Base-by-base conservation (phyloP, 1,284 basidiomycete genomes). In the Vanrija sp. region DNA sequence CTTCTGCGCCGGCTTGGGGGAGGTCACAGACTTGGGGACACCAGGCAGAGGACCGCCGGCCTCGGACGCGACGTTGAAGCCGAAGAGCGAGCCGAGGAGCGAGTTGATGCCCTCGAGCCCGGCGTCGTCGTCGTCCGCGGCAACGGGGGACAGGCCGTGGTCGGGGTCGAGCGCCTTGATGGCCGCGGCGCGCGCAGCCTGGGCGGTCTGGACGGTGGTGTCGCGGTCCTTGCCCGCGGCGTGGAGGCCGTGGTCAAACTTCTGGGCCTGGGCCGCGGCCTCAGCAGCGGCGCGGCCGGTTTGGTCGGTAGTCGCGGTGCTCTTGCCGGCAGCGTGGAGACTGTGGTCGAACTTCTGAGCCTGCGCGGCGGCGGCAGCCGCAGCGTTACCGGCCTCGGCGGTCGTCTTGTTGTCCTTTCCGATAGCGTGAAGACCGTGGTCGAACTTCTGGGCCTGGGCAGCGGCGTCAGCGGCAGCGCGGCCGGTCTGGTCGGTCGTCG, bases 21-120 rank as follows among this genome's bases (percentile, higher is more conserved):
- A 21, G 25, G 15, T 46, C 44, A 29, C 25, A 16, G 44, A 26
- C 25, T 28, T 19, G 34, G 34, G 12, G 5, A 5, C 34, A 12
- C 9, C 34, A 12, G 9, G 7, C 3, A 10, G 28, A 28, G 28
- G 28, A 6, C 7, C 28, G 28, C 64, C 21, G 54, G 51, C 34
- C 34, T 34, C 34, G 34, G 34, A 34, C n/a, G 62, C 57, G 15
- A 69, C 25, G 55, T 69, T 65, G 65, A 73, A 63, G 19, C 71
- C 72, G 55, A 73, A 73, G 15, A 74, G 49, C 3, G 64, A 46
- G 29, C 66, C 64, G 42, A 74, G 64, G 12, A 71, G 44, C 40
- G 60, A 55, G 64, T 71, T 71, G 49, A 71, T 43, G 39, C 63
- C 63, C 45, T 62, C 62, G 57, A 65, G 57, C 38, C 63, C 59